A percentile compares a stretch with the other conserved stretches of the same genome.
Conservation (phyloP, 1,284 basidiomycete species). For the Cutaneotrichosporon cutaneum region DNA sequence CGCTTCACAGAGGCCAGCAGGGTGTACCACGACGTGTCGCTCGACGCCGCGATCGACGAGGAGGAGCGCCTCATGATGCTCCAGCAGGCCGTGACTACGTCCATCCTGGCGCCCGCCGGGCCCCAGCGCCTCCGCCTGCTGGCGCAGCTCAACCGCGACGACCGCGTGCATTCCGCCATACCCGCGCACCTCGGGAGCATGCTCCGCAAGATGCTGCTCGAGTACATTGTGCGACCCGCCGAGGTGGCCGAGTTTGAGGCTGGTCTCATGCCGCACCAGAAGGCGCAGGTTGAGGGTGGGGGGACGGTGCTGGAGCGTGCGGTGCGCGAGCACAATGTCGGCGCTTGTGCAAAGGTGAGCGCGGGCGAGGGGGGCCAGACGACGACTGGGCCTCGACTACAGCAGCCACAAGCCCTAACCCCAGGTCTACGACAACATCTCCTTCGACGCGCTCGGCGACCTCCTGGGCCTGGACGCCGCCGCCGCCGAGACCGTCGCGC, state of each 20-base stretch:
- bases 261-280: conserved; percentile 85
- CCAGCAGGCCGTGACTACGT: conserved; percentile 89
- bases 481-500: conserved; percentile 88
- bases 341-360: conserved; percentile 76
- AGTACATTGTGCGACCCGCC: conserved; percentile 84
- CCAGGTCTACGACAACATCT: conserved; percentile 86
- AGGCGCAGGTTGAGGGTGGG: conserved; percentile 74
- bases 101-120: conserved; percentile 94
- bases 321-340: conserved; percentile 96
- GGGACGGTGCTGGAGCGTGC: conserved; percentile 95
- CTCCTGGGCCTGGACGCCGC: conserved; percentile 79
- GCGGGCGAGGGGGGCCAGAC: no score
- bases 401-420: conserved; percentile 19
- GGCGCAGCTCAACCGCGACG: conserved; percentile 88
- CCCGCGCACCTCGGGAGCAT: conserved; percentile 64
- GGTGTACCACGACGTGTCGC: conserved; percentile 90
- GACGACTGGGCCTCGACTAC: no score
- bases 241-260: conserved; percentile 88
- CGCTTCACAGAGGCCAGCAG: conserved; percentile 94
- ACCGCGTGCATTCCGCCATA: conserved; percentile 69
- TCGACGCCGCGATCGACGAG: conserved; percentile 81
- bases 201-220: conserved; percentile 94
- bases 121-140: conserved; percentile 90
- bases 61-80: conserved; percentile 83
- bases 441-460: conserved; percentile 80